Base-by-base conservation (phyloP, 1,284 basidiomycete genomes). In the Trametes versicolor region DNA sequence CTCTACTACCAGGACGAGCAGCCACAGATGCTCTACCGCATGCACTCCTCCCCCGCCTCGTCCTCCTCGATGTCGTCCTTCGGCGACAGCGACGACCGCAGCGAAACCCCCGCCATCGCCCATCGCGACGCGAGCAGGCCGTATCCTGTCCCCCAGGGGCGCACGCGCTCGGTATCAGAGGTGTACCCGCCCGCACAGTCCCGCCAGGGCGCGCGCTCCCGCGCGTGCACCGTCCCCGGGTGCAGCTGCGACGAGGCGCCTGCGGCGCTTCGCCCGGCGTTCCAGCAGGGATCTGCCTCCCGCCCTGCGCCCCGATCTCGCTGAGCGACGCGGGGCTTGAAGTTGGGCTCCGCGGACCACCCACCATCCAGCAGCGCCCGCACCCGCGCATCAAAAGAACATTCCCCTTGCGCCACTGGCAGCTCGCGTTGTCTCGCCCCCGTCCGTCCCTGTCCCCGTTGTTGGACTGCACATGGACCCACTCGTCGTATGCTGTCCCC, bases 261-360 rank as follows among this genome's bases (percentile, higher is more conserved):
- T 1, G 54, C 37, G 23, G 61, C 63, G 63, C 68, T 69, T 58
- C 68, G 65, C 68, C 68, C 68, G 25, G 66, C 68, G 9, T 69
- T 69, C 63, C 63, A 45, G 21, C 56, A 62, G 54, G 59, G 45
- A 49, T 53, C 60, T 23, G 27, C 63, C 23, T n/a, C 51, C 4
- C 48, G 49, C 17, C 56, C 51, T 29, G 53, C 58, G 32, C 60
- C 63, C 36, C 52, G 27, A 13, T 53, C 59, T 17, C 63, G 58
- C 23, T 65, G 61, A 63, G 51, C 58, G 55, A 37, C 47, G 34
- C 48, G 50, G 50, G n/a, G 50, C 13, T 9, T 34, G 29, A 36
- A 51, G 23, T 52, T 52, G 52, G 12, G 58, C 27, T 51, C 29
- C 50, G 50, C 37, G 29, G 34, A 51, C 21, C 9, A n/a, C 15